Evolutionary conservation across 352 stramenopile species (phyloP).

Genomic region (Pythium aristosporum): DNA sequence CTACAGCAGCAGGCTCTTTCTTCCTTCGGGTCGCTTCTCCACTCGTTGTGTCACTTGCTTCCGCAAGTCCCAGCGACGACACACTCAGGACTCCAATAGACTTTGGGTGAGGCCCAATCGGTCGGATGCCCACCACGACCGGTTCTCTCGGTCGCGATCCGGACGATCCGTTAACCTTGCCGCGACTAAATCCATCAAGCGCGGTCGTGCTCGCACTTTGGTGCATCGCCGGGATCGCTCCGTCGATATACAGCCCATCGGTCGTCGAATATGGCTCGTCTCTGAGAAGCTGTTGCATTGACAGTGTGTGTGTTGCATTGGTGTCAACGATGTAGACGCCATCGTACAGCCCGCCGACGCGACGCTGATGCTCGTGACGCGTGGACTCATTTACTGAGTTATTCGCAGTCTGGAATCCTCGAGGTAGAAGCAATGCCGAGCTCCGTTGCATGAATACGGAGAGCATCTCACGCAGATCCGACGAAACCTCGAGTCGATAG

Average conservation of each 20-base stretch:
- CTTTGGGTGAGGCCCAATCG: slow-evolving; percentile 14
- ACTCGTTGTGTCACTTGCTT: background rate
- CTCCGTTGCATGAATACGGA: slow-evolving; percentile 61
- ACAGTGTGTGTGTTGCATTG: slow-evolving; percentile 28
- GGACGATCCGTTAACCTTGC: background rate
- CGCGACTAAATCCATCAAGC: slow-evolving; percentile 5
- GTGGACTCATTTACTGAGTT: slow-evolving; percentile 42
- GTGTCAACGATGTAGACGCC: slow-evolving; percentile 24
- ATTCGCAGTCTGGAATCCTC: slow-evolving; percentile 48
- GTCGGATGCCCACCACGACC: slow-evolving; percentile 15
- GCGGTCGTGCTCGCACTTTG: slow-evolving; percentile 21
- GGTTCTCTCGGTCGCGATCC: background rate
- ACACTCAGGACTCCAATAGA: slow-evolving; percentile 10
- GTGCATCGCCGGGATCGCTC: slow-evolving; percentile 14
- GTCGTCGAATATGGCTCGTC: slow-evolving; percentile 2
- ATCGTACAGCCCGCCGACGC: slow-evolving; percentile 19
- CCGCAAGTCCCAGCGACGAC: background rate
- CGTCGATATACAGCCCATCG: slow-evolving; percentile 18
- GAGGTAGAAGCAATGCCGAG: slow-evolving; percentile 53
- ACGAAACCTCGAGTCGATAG: slow-evolving; percentile 75
- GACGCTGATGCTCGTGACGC: slow-evolving; percentile 13
- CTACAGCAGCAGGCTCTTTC: background rate
- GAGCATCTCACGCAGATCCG: slow-evolving; percentile 43
- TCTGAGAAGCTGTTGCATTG: slow-evolving; percentile 42
- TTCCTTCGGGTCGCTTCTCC: background rate